These are phyloP conservation scores for Podaxis sp. DNA, from an alignment of 768 basidiomycete genomes.

Conservation along the genomic window DNA sequence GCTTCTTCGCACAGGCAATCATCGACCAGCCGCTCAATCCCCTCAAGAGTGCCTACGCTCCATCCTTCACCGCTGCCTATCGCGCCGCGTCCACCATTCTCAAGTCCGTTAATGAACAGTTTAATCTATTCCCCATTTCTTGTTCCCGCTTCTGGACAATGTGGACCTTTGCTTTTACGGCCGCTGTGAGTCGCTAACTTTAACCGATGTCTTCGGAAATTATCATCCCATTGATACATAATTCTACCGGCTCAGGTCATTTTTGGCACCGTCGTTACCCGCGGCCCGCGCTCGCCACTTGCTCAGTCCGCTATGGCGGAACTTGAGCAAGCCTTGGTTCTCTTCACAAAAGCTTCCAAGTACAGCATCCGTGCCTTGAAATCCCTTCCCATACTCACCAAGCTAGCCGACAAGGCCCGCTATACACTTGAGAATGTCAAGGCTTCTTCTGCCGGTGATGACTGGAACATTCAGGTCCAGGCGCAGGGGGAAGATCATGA, in stretches of 20 bases:
- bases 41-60: slow-evolving; percentile 60
- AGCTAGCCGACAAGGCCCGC: slow-evolving; percentile 67
- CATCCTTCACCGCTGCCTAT: slow-evolving; percentile 64
- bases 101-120: slow-evolving; percentile 48
- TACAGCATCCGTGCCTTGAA: slow-evolving; percentile 63
- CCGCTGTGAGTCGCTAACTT: slow-evolving; percentile 37
- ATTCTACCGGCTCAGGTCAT: slow-evolving; percentile 47
- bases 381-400: slow-evolving; percentile 63
- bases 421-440: slow-evolving; percentile 45
- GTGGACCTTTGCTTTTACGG: slow-evolving; percentile 61
- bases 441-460: slow-evolving; percentile 33
- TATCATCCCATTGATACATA: not conserved
- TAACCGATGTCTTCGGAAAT: not conserved
- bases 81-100: slow-evolving; percentile 57
- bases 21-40: slow-evolving; percentile 67
- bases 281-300: slow-evolving; percentile 66
- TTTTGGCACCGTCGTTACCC: slow-evolving; percentile 76
- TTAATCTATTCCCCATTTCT: slow-evolving; percentile 41
- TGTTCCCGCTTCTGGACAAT: slow-evolving; percentile 57
- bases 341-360: slow-evolving; percentile 62
- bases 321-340: slow-evolving; percentile 60
- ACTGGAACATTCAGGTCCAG: slow-evolving; percentile 38
- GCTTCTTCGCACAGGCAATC: slow-evolving; percentile 71
- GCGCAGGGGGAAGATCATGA: slow-evolving; percentile 53
- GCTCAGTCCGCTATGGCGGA: slow-evolving; percentile 68